Base-by-base conservation (phyloP, 805 yeast genomes). In the Monosporozyma siamensis region DNA sequence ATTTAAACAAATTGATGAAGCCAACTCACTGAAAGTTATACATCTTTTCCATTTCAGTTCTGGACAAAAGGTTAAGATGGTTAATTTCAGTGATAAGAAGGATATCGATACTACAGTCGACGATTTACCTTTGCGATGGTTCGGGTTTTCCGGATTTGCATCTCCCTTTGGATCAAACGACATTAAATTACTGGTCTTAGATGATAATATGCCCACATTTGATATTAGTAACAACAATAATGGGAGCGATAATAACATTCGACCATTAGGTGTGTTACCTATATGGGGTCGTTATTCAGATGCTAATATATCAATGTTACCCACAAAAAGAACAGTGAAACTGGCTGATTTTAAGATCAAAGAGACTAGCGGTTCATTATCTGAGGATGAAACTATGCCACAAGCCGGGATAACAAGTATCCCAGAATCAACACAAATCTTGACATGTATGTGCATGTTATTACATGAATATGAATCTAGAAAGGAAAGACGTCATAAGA, bases 81-180 rank as follows among this genome's bases (percentile, higher is more conserved):
- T 56, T n/a, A 56, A 59, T 21, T 54, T 56, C 34, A 50, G 58
- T 6, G 51, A 51, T 21, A 53, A 61, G 12, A 56, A 63, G 14
- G 58, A 58, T 42, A 56, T 64, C 1, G 71, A 67, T 46, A 55
- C 66, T 3, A 38, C 41, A 6, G 45, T 54, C 20, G 55, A 52
- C 38, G 57, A 48, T 2, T 48, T 67, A n/a, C 61, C 61, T 40
- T 43, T 66, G 17, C 55, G 69, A 46, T 67, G 72, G 72, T 50
- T 57, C 15, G 72, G 72, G 1, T 61, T 67, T 4, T 60, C 70
- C 1, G 60, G 64, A 4, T 52, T 63, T 39, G 54, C 65, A 2
- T 57, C 68, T 0, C 56, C 59, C 1, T 58, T 59, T 39, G 67
- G 68, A 1, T 54, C 68, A 3, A 58, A 59, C 8, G 55, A 51